A percentile compares a stretch with the other conserved stretches of the same genome.
Evolutionary conservation across 2,329 filamentous ascomycete genomes (phyloP).

Genomic region (Delphinella strobiligena): DNA sequence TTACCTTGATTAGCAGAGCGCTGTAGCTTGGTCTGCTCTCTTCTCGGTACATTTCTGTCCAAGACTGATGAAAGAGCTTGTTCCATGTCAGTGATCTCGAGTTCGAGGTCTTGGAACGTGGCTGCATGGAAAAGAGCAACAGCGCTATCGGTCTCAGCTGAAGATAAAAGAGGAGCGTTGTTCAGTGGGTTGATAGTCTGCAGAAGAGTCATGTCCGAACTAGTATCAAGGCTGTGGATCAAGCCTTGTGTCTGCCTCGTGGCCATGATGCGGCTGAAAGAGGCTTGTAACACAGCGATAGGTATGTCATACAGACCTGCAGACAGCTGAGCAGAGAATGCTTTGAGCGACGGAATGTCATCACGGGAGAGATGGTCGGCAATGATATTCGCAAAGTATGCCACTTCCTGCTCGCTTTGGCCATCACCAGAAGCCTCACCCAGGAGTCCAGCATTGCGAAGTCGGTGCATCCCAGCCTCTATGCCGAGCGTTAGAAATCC

Average conservation of each 20-base stretch:
- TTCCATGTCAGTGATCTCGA: constrained; percentile 10
- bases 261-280: neutral
- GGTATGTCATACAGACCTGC: neutral
- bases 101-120: constrained; percentile 8
- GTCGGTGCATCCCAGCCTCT: constrained; percentile 27
- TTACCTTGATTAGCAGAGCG: constrained; percentile 10
- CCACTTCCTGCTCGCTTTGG: constrained; percentile 12
- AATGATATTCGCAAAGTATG: neutral
- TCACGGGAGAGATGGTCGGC: neutral
- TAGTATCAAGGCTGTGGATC: too few species aligned
- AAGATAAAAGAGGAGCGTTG: constrained; percentile 28
- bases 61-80: constrained; percentile 3
- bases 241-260: neutral
- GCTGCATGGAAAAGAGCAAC: constrained; percentile 7
- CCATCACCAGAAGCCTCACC: constrained; percentile 19
- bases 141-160: constrained; percentile 8
- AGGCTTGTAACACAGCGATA: neutral
- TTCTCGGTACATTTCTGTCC: constrained; percentile 5
- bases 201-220: too few species aligned
- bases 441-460: constrained; percentile 17
- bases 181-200: constrained; percentile 33
- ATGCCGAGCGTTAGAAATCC: constrained; percentile 20
- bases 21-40: constrained; percentile 12
- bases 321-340: neutral
- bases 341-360: neutral